These are phyloP conservation scores for Acarospora socialis DNA, from an alignment of 2,329 filamentous ascomycete species.

Conservation along the genomic window DNA sequence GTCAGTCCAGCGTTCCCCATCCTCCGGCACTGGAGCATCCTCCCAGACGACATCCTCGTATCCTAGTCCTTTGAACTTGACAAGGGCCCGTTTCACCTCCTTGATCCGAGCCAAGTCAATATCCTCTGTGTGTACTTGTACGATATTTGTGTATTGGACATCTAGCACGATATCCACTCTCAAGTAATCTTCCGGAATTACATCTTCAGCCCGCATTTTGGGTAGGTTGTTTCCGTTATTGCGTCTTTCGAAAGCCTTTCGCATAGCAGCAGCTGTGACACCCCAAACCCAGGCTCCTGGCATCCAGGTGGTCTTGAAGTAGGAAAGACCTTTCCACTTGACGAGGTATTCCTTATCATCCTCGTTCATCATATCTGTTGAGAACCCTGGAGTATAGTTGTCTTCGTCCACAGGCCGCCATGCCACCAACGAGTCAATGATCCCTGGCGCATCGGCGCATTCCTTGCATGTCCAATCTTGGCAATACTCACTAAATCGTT, in stretches of 20 bases:
- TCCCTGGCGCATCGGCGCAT: conserved; percentile 50
- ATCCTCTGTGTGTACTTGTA: conserved; percentile 44
- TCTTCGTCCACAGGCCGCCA: conserved; percentile 62
- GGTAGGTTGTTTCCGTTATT: conserved; percentile 46
- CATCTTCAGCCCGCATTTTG: conserved; percentile 58
- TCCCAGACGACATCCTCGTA: conserved; percentile 94
- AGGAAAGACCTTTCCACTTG: conserved; percentile 72
- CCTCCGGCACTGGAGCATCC: conserved; percentile 50
- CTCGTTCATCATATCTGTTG: conserved; percentile 45
- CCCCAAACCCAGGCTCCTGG: conserved; percentile 82
- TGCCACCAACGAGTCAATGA: conserved; percentile 66
- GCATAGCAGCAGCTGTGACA: conserved; percentile 46
- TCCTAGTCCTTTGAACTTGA: conserved; percentile 84
- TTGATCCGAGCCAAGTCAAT: conserved; percentile 57
- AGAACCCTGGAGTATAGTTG: conserved; percentile 38
- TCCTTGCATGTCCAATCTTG: conserved; percentile 67
- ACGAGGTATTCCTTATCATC: conserved; percentile 84
- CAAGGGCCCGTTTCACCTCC: conserved; percentile 57
- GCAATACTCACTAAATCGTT: conserved; percentile 56
- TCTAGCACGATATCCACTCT: conserved; percentile 80
- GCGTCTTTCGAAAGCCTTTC: conserved; percentile 61
- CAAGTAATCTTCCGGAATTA: conserved; percentile 75
- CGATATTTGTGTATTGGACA: conserved; percentile 52
- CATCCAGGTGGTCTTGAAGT: conserved; percentile 74
- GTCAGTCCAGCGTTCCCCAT: conserved; percentile 58